Evolutionary conservation across 2,329 filamentous ascomycete genomes (phyloP).

Genomic region (Claviceps sp.): DNA sequence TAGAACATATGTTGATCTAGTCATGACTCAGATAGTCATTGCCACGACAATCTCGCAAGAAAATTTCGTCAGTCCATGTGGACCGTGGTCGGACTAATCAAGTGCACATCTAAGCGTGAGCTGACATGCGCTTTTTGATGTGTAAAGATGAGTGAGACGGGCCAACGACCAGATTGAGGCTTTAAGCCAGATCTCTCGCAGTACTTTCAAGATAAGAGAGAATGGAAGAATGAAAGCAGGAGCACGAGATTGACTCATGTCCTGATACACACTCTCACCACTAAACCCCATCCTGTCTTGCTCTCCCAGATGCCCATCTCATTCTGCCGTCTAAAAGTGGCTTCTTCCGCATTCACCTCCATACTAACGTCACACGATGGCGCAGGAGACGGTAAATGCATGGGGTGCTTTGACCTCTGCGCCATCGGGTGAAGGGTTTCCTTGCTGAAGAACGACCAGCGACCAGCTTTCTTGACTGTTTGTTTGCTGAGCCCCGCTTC

Average conservation of each 20-base stretch:
- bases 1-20: too few species aligned
- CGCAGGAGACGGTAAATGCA: background rate
- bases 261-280: slow-evolving; percentile 18
- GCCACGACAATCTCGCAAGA: too few species aligned
- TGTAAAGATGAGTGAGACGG: too few species aligned
- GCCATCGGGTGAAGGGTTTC: slow-evolving; percentile 4
- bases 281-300: slow-evolving; percentile 34
- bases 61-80: too few species aligned
- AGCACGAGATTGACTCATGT: background rate
- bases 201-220: background rate
- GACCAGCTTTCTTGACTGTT: slow-evolving; percentile 12
- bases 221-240: background rate
- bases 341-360: slow-evolving; percentile 29
- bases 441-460: slow-evolving; percentile 22
- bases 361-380: slow-evolving; percentile 21
- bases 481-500: slow-evolving; percentile 17
- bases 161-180: too few species aligned
- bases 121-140: too few species aligned
- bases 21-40: too few species aligned
- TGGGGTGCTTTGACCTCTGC: background rate
- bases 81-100: too few species aligned
- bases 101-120: too few species aligned
- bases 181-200: too few species aligned
- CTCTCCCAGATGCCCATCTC: slow-evolving; percentile 40
- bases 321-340: slow-evolving; percentile 37